Evolutionary conservation across 2,329 filamentous ascomycete genomes (phyloP), one percentile per base, ranked within the genome.

Genomic region (Alternaria infectoria): DNA sequence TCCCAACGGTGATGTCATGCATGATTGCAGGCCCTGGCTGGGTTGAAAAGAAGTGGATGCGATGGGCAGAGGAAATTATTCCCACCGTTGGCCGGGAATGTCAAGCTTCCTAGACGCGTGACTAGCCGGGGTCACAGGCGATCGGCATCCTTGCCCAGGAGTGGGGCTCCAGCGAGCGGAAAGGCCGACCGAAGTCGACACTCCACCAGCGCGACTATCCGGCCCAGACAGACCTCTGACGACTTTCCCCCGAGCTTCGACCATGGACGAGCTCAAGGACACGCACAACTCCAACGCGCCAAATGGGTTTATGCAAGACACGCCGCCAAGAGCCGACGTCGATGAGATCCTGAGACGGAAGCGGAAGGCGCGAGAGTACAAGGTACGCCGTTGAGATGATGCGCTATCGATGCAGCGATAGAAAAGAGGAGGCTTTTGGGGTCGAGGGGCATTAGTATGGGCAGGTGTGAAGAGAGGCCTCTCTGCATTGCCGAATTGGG

Each of bases 361-460:
- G 75, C 77, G 83, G 49, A 85, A 85, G 69, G 83, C 83, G 49
- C 76, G 83, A 28, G 83, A 85, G 74, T 84, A 85, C 77, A 85
- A 85, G 77, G 78, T 79, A 71, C 62, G 76, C 56, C 40, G 51
- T 49, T n/a, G 28, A n/a, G 28, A 15, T 62, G 55, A 58, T 54
- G 62, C 51, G 54, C 51, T n/a, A 21, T 12, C 21, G 12, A 25
- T 7, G 30, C 15, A 52, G 32, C 26, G 19, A 28, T 45, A 30
- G 15, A 44, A 12, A 57, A 46, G 50, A 59, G 25, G 50, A 60
- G 26, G 43, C 25, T 32, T 50, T 26, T n/a, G 51, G 49, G 28
- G 23, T 9, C 30, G 40, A 19, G 17, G 25, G 45, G 44, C 44
- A 15, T 25, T 52, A 43, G 49, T 19, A 30, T 25, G 46, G 13